Evolutionary conservation across 345 rosid species (phyloP), one percentile per base, ranked within the genome.

Genomic region (Alliaria petiolata): DNA sequence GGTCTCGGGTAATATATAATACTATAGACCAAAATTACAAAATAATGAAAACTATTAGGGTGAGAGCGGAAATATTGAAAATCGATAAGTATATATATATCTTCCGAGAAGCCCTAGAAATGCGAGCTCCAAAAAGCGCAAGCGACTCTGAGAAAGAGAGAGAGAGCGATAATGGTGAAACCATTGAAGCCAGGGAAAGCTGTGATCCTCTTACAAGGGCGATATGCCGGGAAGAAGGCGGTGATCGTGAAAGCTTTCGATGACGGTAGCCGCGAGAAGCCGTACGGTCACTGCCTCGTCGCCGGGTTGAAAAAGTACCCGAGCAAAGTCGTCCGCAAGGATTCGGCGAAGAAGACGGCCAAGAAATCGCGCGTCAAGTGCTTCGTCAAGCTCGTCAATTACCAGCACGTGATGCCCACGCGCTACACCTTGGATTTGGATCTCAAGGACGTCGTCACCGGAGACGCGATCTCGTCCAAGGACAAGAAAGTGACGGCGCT

Each of bases 381-480:
- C 35, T 85, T 85, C 81, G 31, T 85, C 56, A 85, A 85, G 81
- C 53, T 81, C 28, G 89, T 85, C 4, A 85, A 85, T 36, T 85
- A 83, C 65, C 84, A 79, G 68, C 89, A 85, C 49, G 51, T 85
- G 74, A 85, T 85, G 89, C 89, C 89, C 4, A 85, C 86, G 8
- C 85, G 89, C 9, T 85, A 85, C 83, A 85, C 89, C 3, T 77
- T 85, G 5, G 89, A 85, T 14, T 86, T 85, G 1, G 89, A 85
- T 50, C 72, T 85, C 54, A 85, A 85, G 79, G 89, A 85, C 16
- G 80, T 77, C 5, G 85, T 17, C 45, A n/a, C 1, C 25, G 25
- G 25, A 22, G 89, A 85, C 28, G 72, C 68, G n/a, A 69, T 85
- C 6, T 73, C 67, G 67, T 62, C 70, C 1, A 83, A 78, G 59